These are phyloP conservation scores for Emmonsiellopsis sp. DNA, from an alignment of 2,329 filamentous ascomycete species.

Conservation along the genomic window DNA sequence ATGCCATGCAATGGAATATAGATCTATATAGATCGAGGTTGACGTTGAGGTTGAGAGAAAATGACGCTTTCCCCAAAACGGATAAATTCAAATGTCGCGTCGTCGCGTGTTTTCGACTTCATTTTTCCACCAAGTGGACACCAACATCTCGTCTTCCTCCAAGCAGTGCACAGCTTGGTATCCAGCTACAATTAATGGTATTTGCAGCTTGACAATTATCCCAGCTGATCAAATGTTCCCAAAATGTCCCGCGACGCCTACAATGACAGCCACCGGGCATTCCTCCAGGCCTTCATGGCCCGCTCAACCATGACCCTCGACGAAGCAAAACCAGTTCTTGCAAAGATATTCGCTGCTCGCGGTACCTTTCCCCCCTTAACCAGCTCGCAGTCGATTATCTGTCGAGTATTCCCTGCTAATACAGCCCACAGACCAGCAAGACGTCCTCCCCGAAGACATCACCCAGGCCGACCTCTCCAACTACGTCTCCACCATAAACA, in stretches of 20 bases:
- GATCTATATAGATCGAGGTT: neutral
- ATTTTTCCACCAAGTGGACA: neutral
- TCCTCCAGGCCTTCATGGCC: conserved; percentile 80
- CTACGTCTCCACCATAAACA: conserved; percentile 62
- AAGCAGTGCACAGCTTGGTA: no score
- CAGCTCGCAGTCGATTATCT: neutral
- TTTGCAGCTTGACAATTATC: no score
- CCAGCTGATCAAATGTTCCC: neutral
- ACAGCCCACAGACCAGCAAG: conserved; percentile 32
- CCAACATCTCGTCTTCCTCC: neutral
- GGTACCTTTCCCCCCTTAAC: conserved; percentile 23
- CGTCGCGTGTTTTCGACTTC: neutral
- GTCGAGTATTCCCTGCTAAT: neutral
- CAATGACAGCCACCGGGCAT: conserved; percentile 68
- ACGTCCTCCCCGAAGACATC: conserved; percentile 52
- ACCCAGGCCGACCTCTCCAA: conserved; percentile 58
- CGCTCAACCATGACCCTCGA: conserved; percentile 67
- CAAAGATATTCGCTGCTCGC: conserved; percentile 60
- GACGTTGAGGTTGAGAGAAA: neutral
- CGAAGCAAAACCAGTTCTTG: conserved; percentile 65
- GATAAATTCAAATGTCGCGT: neutral
- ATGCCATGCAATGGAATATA: neutral
- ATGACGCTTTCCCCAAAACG: neutral
- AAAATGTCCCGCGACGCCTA: conserved; percentile 29
- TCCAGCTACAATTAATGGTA: no score